Percentiles rank a stretch among this genome's conserved stretches.
phyloP scores from a whole-genome alignment of 2,329 filamentous ascomycete genomes.

The Saccharata proteae region DNA sequence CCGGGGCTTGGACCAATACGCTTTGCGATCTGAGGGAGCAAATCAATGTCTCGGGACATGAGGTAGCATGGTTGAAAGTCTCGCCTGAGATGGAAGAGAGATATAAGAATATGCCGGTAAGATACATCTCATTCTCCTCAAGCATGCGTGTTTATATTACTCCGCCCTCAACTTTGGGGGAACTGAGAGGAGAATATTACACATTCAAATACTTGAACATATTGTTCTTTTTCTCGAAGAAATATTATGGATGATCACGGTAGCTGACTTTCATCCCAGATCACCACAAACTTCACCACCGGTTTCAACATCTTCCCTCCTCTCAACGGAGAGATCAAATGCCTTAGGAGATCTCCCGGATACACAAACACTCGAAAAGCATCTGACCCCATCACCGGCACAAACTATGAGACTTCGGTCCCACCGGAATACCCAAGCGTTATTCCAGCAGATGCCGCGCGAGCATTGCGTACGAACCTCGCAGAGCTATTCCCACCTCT shows the following conservation, averaged over 20 bases:
- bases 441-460: slow-evolving; percentile 6
- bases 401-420: slow-evolving; percentile 2
- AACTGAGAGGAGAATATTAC: too few species aligned
- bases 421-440: slow-evolving; percentile 5
- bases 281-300: slow-evolving; percentile 7
- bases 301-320: slow-evolving; percentile 9
- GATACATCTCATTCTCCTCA: too few species aligned
- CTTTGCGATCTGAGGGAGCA: slow-evolving; percentile 54
- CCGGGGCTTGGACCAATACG: slow-evolving; percentile 74
- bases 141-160: too few species aligned
- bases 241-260: too few species aligned
- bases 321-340: slow-evolving; percentile 7
- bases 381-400: not conserved
- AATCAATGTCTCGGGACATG: slow-evolving; percentile 3
- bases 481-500: slow-evolving; percentile 11
- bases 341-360: slow-evolving; percentile 5
- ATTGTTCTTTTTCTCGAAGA: too few species aligned
- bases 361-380: slow-evolving; percentile 5
- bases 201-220: not conserved
- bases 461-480: slow-evolving; percentile 3
- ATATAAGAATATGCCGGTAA: slow-evolving; percentile 8
- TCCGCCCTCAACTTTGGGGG: too few species aligned
- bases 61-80: slow-evolving; percentile 8
- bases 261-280: not conserved
- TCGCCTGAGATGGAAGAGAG: slow-evolving; percentile 2